phyloP scores from a whole-genome alignment of 176 grass and related monocot genomes.

The Saccharum spontaneum region DNA sequence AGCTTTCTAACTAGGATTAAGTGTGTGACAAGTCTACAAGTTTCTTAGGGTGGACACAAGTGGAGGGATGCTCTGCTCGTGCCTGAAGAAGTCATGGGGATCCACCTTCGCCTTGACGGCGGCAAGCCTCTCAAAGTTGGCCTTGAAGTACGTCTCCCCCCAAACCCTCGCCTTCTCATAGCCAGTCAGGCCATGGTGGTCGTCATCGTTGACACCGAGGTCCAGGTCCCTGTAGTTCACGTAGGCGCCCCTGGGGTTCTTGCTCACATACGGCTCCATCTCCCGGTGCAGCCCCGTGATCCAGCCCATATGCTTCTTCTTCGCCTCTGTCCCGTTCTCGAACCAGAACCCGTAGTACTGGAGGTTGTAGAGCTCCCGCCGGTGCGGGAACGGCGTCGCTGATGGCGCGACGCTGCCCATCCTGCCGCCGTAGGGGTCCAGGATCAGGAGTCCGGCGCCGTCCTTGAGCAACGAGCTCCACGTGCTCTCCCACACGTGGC shows the following conservation, averaged over 20 bases:
- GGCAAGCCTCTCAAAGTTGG: conserved; percentile 56
- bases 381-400: conserved; percentile 63
- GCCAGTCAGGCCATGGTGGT: not conserved
- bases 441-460: conserved; percentile 48
- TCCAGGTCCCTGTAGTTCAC: conserved; percentile 70
- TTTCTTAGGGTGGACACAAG: not conserved
- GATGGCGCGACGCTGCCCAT: conserved; percentile 40
- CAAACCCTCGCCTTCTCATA: conserved; percentile 47
- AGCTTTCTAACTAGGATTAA: not conserved
- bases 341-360: conserved; percentile 57
- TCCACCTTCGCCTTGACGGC: conserved; percentile 57
- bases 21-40: not conserved
- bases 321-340: conserved; percentile 23
- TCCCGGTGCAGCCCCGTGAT: conserved; percentile 18
- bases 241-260: conserved; percentile 51
- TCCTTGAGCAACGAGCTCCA: conserved; percentile 46
- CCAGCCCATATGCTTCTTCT: conserved; percentile 44
- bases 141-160: conserved; percentile 56
- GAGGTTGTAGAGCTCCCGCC: conserved; percentile 52
- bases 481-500: conserved; percentile 38
- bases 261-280: conserved; percentile 48
- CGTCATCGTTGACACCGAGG: conserved; percentile 47
- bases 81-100: conserved; percentile 53
- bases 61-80: conserved; percentile 74
- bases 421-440: conserved; percentile 56